phyloP scores from a whole-genome alignment of 2,329 filamentous ascomycete genomes.

The Paramyrothecium roridum region DNA sequence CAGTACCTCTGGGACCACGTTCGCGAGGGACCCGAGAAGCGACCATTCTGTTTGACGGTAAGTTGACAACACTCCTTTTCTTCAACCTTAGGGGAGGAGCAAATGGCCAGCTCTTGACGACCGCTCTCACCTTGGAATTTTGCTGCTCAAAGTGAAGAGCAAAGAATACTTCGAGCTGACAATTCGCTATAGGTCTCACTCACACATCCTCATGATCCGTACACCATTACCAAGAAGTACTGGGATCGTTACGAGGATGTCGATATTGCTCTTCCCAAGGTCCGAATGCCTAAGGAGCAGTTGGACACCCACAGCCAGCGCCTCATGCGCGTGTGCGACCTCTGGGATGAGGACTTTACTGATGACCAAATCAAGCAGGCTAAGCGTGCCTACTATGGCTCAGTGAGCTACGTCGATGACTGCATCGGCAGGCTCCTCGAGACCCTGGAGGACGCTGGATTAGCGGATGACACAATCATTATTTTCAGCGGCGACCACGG shows the following conservation, averaged over 20 bases:
- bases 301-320: slow-evolving; percentile 86
- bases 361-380: slow-evolving; percentile 84
- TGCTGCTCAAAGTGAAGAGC: not conserved
- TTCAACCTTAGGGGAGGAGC: too few relatives aligned
- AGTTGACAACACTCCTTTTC: slow-evolving; percentile 3
- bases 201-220: slow-evolving; percentile 92
- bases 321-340: slow-evolving; percentile 79
- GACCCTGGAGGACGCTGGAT: slow-evolving; percentile 72
- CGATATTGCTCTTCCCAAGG: slow-evolving; percentile 79
- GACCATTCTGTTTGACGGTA: slow-evolving; percentile 79
- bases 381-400: slow-evolving; percentile 85
- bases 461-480: slow-evolving; percentile 84
- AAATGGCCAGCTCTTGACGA: too few relatives aligned
- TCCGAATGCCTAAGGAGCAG: slow-evolving; percentile 74
- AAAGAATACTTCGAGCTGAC: not conserved
- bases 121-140: too few relatives aligned
- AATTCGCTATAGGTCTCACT: slow-evolving; percentile 63
- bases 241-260: slow-evolving; percentile 91
- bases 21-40: slow-evolving; percentile 67
- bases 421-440: slow-evolving; percentile 80
- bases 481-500: slow-evolving; percentile 93
- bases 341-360: slow-evolving; percentile 79
- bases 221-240: slow-evolving; percentile 89
- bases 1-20: slow-evolving; percentile 92
- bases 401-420: slow-evolving; percentile 91